These are phyloP conservation scores for Diaporthe capsici DNA, from an alignment of 2,329 filamentous ascomycete species.

Conservation along the genomic window DNA sequence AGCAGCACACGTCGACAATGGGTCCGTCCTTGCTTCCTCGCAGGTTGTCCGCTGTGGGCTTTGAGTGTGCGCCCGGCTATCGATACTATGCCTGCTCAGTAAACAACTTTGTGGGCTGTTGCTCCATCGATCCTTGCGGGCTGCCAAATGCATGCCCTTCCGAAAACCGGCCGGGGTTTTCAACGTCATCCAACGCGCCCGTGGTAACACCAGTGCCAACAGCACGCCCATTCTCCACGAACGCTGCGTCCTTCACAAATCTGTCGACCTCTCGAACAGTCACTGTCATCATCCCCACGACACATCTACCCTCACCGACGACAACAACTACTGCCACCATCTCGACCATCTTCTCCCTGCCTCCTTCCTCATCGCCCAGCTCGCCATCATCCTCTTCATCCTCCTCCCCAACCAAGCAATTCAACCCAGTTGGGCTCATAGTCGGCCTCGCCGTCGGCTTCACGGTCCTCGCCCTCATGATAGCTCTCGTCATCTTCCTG, in stretches of 20 bases:
- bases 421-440: slow-evolving; percentile 26
- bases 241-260: neutral
- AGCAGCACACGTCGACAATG: slow-evolving; percentile 18
- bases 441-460: slow-evolving; percentile 20
- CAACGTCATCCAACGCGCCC: slow-evolving; percentile 20
- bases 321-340: neutral
- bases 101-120: slow-evolving; percentile 61
- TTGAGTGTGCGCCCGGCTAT: slow-evolving; percentile 49
- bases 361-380: neutral
- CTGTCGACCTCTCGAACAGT: slow-evolving; percentile 5
- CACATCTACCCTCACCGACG: neutral
- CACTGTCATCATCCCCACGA: neutral
- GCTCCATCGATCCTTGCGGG: slow-evolving; percentile 59
- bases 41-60: neutral
- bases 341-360: slow-evolving; percentile 1
- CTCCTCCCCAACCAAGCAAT: neutral
- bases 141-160: slow-evolving; percentile 49
- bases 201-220: slow-evolving; percentile 39
- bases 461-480: slow-evolving; percentile 23
- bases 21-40: slow-evolving; percentile 11
- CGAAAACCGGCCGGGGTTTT: slow-evolving; percentile 31
- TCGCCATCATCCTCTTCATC: neutral
- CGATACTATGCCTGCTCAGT: slow-evolving; percentile 55
- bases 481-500: slow-evolving; percentile 23
- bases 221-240: slow-evolving; percentile 2